A percentile compares a stretch with the other conserved stretches of the same genome.
phyloP scores from a whole-genome alignment of 2,329 filamentous ascomycete genomes.

The Neoarthrinium moseri region DNA sequence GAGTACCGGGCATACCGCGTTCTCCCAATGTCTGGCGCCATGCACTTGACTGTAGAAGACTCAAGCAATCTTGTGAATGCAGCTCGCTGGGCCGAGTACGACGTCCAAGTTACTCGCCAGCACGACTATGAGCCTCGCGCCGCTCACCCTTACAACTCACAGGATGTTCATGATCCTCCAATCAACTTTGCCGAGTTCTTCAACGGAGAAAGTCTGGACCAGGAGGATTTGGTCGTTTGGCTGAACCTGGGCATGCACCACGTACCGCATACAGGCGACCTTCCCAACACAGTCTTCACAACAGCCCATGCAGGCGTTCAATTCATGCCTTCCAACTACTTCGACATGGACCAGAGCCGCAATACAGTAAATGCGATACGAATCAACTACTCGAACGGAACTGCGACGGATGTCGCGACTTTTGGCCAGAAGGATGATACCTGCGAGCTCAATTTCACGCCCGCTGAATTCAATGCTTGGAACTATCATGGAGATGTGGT shows the following conservation, averaged over 20 bases:
- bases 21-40: constrained; percentile 34
- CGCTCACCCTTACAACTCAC: constrained; percentile 43
- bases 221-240: constrained; percentile 50
- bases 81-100: constrained; percentile 47
- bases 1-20: constrained; percentile 52
- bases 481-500: constrained; percentile 19
- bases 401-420: constrained; percentile 24
- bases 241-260: constrained; percentile 58
- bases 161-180: constrained; percentile 43
- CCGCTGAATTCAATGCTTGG: constrained; percentile 25
- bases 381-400: constrained; percentile 35
- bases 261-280: constrained; percentile 50
- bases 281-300: constrained; percentile 53
- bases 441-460: constrained; percentile 28
- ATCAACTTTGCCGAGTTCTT: constrained; percentile 51
- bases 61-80: constrained; percentile 44
- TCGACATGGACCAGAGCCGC: constrained; percentile 34
- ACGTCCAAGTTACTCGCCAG: constrained; percentile 48
- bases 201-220: constrained; percentile 37
- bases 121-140: constrained; percentile 51
- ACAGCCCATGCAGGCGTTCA: constrained; percentile 42
- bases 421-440: constrained; percentile 31
- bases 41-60: constrained; percentile 47
- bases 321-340: constrained; percentile 45
- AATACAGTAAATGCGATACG: constrained; percentile 39